Conservation (phyloP, 768 basidiomycete species). For the Trametes villosa region DNA sequence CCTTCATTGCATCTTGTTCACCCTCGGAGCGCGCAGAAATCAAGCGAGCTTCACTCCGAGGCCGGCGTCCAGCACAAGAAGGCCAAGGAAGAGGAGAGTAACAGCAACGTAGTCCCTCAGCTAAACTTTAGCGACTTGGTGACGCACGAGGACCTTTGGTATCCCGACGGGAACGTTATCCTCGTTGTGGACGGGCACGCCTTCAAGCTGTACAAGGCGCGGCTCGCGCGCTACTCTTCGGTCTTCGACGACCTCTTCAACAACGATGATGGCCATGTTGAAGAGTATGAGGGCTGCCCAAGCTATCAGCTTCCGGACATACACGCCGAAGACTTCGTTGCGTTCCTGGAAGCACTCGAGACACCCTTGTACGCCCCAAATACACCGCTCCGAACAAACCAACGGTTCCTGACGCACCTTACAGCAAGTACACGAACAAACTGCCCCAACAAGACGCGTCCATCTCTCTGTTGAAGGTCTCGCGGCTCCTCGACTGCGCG, state of each 20-base stretch:
- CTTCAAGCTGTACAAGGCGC: conserved; percentile 41
- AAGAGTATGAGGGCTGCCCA: conserved; percentile 19
- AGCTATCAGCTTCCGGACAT: conserved; percentile 32
- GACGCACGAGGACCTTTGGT: conserved; percentile 34
- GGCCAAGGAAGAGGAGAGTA: too few relatives aligned
- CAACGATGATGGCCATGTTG: conserved; percentile 4
- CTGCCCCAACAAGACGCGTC: background rate
- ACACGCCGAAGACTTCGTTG: conserved; percentile 36
- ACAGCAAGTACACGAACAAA: background rate
- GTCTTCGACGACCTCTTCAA: conserved; percentile 38
- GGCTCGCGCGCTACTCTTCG: conserved; percentile 34
- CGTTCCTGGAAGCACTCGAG: conserved; percentile 38
- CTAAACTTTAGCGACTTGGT: background rate
- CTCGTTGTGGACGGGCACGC: conserved; percentile 37
- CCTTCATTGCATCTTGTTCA: too few relatives aligned
- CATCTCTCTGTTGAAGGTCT: background rate
- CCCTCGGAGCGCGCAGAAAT: too few relatives aligned
- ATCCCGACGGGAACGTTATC: conserved; percentile 40
- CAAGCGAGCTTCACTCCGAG: too few relatives aligned
- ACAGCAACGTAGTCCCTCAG: too few relatives aligned
- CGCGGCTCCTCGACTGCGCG: conserved; percentile 34
- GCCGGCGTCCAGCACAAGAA: too few relatives aligned
- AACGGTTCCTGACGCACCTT: background rate
- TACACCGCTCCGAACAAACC: background rate
- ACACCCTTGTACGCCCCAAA: conserved; percentile 35